Evolutionary conservation across 768 basidiomycete genomes (phyloP).

Genomic region (Tricholoma saponaceum): DNA sequence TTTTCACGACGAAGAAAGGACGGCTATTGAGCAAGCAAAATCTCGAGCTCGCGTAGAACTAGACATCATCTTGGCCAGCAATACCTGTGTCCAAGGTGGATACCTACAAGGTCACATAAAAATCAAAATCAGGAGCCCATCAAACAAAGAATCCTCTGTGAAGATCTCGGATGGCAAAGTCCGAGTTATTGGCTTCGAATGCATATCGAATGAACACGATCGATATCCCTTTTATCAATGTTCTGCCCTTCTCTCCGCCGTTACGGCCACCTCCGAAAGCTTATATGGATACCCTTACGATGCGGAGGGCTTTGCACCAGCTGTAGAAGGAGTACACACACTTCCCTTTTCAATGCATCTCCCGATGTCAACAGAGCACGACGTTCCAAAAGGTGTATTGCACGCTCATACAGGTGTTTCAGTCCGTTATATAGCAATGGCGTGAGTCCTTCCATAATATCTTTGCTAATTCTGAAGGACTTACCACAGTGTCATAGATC

Average conservation of each 20-base stretch:
- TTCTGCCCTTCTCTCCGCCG: conserved; percentile 48
- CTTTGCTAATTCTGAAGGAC: not conserved
- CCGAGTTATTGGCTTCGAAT: conserved; percentile 83
- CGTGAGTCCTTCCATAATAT: conserved; percentile 41
- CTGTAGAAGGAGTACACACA: conserved; percentile 60
- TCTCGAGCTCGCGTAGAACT: conserved; percentile 73
- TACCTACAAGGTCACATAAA: conserved; percentile 66
- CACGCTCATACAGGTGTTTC: conserved; percentile 52
- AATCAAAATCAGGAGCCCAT: conserved; percentile 53
- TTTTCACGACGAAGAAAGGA: conserved; percentile 20
- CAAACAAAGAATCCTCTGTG: conserved; percentile 53
- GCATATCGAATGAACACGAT: conserved; percentile 48
- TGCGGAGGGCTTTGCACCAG: conserved; percentile 58
- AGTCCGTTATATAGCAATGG: conserved; percentile 78
- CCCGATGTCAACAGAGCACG: conserved; percentile 48
- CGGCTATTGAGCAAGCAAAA: conserved; percentile 68
- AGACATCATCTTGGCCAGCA: conserved; percentile 73
- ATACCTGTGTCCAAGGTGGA: conserved; percentile 78
- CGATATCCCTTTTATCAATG: conserved; percentile 82
- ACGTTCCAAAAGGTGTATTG: conserved; percentile 55
- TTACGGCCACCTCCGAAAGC: conserved; percentile 40
- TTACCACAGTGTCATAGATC: conserved; percentile 40
- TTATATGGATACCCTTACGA: conserved; percentile 46
- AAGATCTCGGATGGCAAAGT: conserved; percentile 73
- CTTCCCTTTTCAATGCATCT: conserved; percentile 74